Evolutionary conservation across 805 yeast genomes (phyloP), one percentile per base, ranked within the genome.

Genomic region (Kodamaea restingae): DNA sequence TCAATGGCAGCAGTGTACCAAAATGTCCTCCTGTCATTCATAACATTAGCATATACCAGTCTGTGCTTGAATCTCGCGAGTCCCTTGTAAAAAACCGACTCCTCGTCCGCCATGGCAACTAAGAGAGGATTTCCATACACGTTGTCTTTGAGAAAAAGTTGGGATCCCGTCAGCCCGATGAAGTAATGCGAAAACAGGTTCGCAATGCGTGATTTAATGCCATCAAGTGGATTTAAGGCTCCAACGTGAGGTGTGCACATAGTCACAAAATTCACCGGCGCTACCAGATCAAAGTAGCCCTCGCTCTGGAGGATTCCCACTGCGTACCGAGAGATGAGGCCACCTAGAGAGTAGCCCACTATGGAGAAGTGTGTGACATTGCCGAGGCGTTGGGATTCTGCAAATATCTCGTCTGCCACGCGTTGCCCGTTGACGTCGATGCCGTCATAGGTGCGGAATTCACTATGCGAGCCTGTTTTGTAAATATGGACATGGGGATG

Each of bases 261-360:
- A 0, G 72, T 65, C 58, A 59, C 81, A 72, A 61, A 88, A 45
- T 65, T 60, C 4, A 80, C 63, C 2, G 91, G 87, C 27, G 63
- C 67, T 10, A 85, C 67, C 3, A 55, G 50, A 15, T 73, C 69
- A 56, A 81, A 84, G 42, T 68, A 66, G 4, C 72, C 73, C 47
- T 72, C 70, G 25, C 70, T 69, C 46, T 77, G 66, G 46, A 80
- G 65, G 33, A 83, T 69, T 2, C 97, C 97, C 34, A 88, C 70
- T 18, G 88, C 81, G 56, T 86, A 88, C 36, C 97, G 67, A 0
- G 88, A 71, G 22, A 91, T 78, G 25, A 90, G 61, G 0, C 98
- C 98, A 15, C 98, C 97, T 42, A 91, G 64, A 0, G 96, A 86
- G 58, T 90, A 91, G 0, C 98, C 96, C 2, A 86, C 71, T 30